These are phyloP conservation scores for Fusarium sterilihyphosum DNA, from an alignment of 2,329 filamentous ascomycete genomes.

Conservation along the genomic window DNA sequence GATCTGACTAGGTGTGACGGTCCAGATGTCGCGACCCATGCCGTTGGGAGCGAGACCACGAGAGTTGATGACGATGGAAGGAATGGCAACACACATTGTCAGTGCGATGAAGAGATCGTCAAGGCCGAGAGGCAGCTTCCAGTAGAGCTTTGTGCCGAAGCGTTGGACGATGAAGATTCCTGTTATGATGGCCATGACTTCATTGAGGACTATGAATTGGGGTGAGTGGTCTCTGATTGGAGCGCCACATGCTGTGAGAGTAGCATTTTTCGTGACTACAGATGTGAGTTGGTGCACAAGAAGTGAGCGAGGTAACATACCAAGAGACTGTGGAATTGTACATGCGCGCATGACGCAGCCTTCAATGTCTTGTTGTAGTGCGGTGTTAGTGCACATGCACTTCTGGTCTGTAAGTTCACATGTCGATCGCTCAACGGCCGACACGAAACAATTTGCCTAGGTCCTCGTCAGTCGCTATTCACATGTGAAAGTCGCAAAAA, in stretches of 20 bases:
- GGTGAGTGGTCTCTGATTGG: slow-evolving; percentile 45
- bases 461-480: neutral
- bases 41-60: slow-evolving; percentile 52
- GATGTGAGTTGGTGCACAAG: neutral
- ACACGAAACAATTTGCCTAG: slow-evolving; percentile 43
- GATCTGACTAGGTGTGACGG: slow-evolving; percentile 52
- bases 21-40: slow-evolving; percentile 63
- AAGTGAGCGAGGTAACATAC: slow-evolving; percentile 33
- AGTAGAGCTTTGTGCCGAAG: slow-evolving; percentile 49
- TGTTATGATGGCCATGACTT: slow-evolving; percentile 48
- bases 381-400: slow-evolving; percentile 47
- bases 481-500: neutral
- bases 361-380: slow-evolving; percentile 40
- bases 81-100: slow-evolving; percentile 43
- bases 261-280: slow-evolving; percentile 43
- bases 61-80: slow-evolving; percentile 45
- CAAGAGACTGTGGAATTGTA: slow-evolving; percentile 45
- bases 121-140: slow-evolving; percentile 48
- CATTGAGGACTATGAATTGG: slow-evolving; percentile 21
- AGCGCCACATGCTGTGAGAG: slow-evolving; percentile 42
- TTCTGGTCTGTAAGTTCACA: slow-evolving; percentile 42
- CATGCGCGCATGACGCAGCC: slow-evolving; percentile 45
- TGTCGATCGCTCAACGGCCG: slow-evolving; percentile 37
- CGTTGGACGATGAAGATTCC: slow-evolving; percentile 54
- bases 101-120: slow-evolving; percentile 52